phyloP scores from a whole-genome alignment of 2,329 filamentous ascomycete genomes.

The Colletotrichum tropicicola region DNA sequence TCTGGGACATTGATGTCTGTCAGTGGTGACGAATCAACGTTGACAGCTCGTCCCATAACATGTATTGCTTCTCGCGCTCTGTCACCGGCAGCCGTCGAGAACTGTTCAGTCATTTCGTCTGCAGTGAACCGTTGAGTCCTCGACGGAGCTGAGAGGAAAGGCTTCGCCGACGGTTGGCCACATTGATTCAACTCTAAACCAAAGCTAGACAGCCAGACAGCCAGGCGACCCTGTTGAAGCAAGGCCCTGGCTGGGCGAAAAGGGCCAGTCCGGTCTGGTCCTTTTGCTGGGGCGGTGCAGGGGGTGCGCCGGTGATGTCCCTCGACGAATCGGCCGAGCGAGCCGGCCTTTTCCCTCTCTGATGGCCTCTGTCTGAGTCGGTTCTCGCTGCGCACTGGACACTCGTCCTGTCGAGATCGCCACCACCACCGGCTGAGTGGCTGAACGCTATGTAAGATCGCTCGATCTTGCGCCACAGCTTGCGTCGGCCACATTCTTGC shows the following conservation, averaged over 20 bases:
- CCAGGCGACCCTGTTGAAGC: not conserved
- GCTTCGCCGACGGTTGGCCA: not conserved
- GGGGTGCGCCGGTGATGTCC: conserved; percentile 1
- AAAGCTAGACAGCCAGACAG: conserved; percentile 5
- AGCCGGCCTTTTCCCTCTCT: not conserved
- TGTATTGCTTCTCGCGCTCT: not conserved
- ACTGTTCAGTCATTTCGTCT: not conserved
- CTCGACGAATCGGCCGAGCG: conserved; percentile 23
- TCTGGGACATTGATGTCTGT: not conserved
- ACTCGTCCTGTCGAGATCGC: not conserved
- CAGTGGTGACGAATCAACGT: not conserved
- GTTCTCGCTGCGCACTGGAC: not conserved
- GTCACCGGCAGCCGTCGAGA: too few relatives aligned
- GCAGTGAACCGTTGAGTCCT: not conserved
- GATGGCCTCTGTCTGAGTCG: not conserved
- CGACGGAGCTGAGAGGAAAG: not conserved
- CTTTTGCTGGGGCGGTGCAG: conserved; percentile 21
- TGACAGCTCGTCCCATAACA: not conserved
- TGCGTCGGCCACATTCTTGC: not conserved
- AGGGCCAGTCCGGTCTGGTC: conserved; percentile 1
- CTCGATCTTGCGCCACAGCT: not conserved
- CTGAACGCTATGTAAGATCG: not conserved
- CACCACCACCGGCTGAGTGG: not conserved
- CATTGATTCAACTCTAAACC: conserved; percentile 17
- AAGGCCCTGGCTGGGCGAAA: not conserved